These are phyloP conservation scores for Lodderomyces orthopsilosis DNA, from an alignment of 1,139 yeast species.

Conservation along the genomic window DNA sequence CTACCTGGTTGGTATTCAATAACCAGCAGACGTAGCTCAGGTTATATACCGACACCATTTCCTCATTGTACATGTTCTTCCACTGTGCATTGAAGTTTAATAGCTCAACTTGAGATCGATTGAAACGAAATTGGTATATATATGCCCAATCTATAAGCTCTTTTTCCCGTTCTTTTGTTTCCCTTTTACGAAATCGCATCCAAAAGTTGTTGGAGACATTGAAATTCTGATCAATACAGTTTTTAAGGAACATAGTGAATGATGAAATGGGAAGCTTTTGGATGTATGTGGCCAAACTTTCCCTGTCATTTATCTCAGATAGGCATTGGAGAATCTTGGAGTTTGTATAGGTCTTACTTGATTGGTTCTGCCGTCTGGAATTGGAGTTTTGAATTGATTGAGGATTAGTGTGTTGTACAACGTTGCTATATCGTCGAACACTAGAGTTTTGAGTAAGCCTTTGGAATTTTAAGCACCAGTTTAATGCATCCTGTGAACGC, in stretches of 20 bases:
- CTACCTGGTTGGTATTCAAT: background rate
- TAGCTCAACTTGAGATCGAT: background rate
- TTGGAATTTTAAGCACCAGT: background rate
- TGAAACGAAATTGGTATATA: constrained; percentile 4
- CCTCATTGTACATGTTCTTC: background rate
- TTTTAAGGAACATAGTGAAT: background rate
- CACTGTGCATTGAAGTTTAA: constrained; percentile 1
- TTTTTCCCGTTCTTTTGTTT: background rate
- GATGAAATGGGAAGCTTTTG: background rate
- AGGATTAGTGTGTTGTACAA: too few relatives aligned
- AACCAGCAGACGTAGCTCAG: constrained; percentile 6
- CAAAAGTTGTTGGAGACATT: constrained; percentile 3
- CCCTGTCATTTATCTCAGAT: background rate
- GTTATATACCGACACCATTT: background rate
- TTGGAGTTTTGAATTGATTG: too few relatives aligned
- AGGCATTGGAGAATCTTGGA: background rate
- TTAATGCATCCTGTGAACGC: background rate
- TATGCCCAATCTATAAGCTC: constrained; percentile 2
- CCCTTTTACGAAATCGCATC: background rate
- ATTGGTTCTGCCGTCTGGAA: background rate
- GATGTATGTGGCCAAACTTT: background rate
- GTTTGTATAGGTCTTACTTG: background rate
- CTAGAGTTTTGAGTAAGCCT: too few relatives aligned
- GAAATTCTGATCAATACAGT: background rate
- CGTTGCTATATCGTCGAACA: too few relatives aligned